Evolutionary conservation across 2,329 filamentous ascomycete genomes (phyloP), one percentile per base, ranked within the genome.

Genomic region (Botryotinia calthae): DNA sequence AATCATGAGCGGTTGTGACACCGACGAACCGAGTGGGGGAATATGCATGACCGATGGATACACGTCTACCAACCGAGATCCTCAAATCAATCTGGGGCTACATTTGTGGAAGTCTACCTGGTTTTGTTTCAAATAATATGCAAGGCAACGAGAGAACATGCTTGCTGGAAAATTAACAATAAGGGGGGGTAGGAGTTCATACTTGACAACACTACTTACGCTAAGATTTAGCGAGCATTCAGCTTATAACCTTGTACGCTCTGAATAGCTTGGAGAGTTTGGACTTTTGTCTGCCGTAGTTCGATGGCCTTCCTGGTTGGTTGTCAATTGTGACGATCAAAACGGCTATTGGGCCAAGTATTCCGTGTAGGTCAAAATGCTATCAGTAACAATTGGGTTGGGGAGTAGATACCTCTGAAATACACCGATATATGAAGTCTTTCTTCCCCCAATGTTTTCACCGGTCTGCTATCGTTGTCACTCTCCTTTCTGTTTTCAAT

Each of bases 331-430:
- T 56, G 65, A 56, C 37, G 9, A 56, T 58, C n/a, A 28, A 67
- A 42, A 56, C 54, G 25, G 8, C 48, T 16, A 68, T 68, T 68
- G 65, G 65, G 20, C 65, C 64, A 67, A 56, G 46, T 70, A 51
- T 70, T 70, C 31, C 12, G 40, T 18, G 31, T 37, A 28, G 44
- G 62, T 31, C 22, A 48, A 20, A 51, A 18, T n/a, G 7, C 28
- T 64, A 25, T 51, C 31, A 25, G 10, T 40, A 28, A n/a, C n/a
- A n/a, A 10, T 63, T 48, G 31, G 20, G 62, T 51, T 70, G 42
- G 56, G 34, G n/a, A 37, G 37, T 9, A 56, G 42, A 37, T 56
- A 25, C 31, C 25, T 68, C 12, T 31, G 56, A n/a, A 56, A 7
- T 42, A 20, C 18, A 56, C 40, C n/a, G n/a, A 31, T 58, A 68